Percentiles rank a stretch among this genome's conserved stretches.
These are phyloP conservation scores for Coelastrella sp. DNA, from an alignment of 139 green algal genomes.

Conservation along the genomic window DNA sequence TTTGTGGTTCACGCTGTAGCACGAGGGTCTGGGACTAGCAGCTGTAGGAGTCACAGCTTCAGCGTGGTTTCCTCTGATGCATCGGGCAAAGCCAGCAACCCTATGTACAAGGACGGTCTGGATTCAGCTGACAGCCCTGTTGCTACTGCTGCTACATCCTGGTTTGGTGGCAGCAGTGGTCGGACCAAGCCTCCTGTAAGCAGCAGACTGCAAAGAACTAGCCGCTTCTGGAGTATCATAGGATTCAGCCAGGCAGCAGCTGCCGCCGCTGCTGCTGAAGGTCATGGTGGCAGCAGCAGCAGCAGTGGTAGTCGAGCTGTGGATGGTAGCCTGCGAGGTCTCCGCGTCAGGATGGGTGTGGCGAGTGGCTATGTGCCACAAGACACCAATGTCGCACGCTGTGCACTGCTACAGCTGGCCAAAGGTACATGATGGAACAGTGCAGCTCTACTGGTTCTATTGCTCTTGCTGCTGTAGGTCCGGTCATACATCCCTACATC, in stretches of 20 bases:
- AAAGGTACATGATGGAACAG: neutral
- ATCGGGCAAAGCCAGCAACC: neutral
- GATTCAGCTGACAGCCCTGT: neutral
- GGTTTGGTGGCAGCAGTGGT: neutral
- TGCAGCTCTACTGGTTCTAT: neutral
- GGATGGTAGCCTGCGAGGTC: neutral
- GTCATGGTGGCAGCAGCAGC: neutral
- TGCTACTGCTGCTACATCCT: neutral
- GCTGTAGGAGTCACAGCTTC: neutral
- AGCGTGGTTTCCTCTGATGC: neutral
- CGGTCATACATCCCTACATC: too few relatives aligned
- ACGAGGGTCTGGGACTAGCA: neutral
- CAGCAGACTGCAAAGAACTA: neutral
- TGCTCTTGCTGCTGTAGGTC: neutral
- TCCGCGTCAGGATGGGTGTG: conserved; percentile 28
- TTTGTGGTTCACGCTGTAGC: neutral
- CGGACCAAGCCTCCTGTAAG: neutral
- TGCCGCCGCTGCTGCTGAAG: neutral
- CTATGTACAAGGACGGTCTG: neutral
- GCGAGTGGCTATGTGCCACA: conserved; percentile 7
- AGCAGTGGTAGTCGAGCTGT: neutral
- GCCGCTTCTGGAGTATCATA: conserved; percentile 25
- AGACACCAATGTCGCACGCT: neutral
- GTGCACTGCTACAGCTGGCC: conserved; percentile 23
- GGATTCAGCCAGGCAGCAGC: neutral